Percentiles rank a stretch among this genome's conserved stretches.
phyloP scores from a whole-genome alignment of 2,329 filamentous ascomycete genomes.

The Paraphoma sp. region DNA sequence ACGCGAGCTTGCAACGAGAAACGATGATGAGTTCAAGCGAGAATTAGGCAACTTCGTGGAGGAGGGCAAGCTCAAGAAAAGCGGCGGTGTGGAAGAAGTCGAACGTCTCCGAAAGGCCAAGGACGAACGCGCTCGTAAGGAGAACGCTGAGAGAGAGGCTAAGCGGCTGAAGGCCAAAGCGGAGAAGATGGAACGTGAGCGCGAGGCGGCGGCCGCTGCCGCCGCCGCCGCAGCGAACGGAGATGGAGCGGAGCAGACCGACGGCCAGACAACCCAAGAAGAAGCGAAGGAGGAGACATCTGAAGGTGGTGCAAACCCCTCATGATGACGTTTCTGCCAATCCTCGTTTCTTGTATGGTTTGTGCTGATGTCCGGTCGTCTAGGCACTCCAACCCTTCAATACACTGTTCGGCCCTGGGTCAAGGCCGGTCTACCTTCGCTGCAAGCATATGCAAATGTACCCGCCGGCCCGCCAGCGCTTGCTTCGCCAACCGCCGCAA shows the following conservation, averaged over 20 bases:
- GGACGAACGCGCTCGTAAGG: slow-evolving; percentile 83
- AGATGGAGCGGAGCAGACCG: slow-evolving; percentile 13
- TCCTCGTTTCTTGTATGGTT: slow-evolving; percentile 5
- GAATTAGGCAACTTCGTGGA: slow-evolving; percentile 86
- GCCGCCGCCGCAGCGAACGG: slow-evolving; percentile 23
- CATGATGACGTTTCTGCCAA: slow-evolving; percentile 41
- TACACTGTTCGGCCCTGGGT: slow-evolving; percentile 40
- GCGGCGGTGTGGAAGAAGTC: slow-evolving; percentile 91
- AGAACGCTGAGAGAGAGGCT: slow-evolving; percentile 67
- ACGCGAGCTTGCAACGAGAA: slow-evolving; percentile 81
- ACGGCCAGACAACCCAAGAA: slow-evolving; percentile 12
- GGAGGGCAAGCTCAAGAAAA: slow-evolving; percentile 93
- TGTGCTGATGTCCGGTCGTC: slow-evolving; percentile 32
- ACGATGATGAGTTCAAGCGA: slow-evolving; percentile 78
- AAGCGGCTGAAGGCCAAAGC: slow-evolving; percentile 53
- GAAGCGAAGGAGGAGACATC: slow-evolving; percentile 41
- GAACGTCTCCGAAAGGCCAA: slow-evolving; percentile 83
- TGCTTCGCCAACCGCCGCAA: neutral
- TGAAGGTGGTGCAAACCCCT: slow-evolving; percentile 45
- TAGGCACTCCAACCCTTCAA: slow-evolving; percentile 25
- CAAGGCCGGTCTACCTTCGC: slow-evolving; percentile 26
- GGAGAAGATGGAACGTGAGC: slow-evolving; percentile 51
- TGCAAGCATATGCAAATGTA: slow-evolving; percentile 18
- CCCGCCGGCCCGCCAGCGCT: neutral
- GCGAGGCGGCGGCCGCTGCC: slow-evolving; percentile 40